phyloP scores from a whole-genome alignment of 2,329 filamentous ascomycete genomes.

The Leptosphaerulina australis region DNA sequence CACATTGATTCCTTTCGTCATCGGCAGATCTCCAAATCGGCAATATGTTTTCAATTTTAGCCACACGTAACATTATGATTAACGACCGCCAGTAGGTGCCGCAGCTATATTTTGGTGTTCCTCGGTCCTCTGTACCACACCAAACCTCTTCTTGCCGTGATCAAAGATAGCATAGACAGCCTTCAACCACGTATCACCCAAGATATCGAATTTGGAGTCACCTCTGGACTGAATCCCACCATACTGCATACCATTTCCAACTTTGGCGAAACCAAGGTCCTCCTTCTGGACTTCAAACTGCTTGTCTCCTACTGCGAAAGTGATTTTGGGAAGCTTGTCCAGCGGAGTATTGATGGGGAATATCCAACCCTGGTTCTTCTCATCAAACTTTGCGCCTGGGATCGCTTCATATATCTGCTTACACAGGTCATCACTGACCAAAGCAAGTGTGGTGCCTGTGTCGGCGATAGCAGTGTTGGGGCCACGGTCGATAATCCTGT shows the following conservation, averaged over 20 bases:
- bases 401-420: slow-evolving; percentile 69
- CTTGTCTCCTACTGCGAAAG: slow-evolving; percentile 67
- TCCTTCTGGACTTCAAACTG: slow-evolving; percentile 67
- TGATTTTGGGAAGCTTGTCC: slow-evolving; percentile 64
- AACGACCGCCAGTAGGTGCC: slow-evolving; percentile 7
- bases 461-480: slow-evolving; percentile 72
- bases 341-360: slow-evolving; percentile 62
- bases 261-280: slow-evolving; percentile 64
- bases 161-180: slow-evolving; percentile 71
- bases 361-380: slow-evolving; percentile 65
- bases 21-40: too few species aligned
- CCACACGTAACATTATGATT: background rate
- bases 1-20: too few species aligned
- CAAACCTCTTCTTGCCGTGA: slow-evolving; percentile 64
- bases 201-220: slow-evolving; percentile 61
- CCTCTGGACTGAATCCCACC: slow-evolving; percentile 67
- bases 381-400: slow-evolving; percentile 60
- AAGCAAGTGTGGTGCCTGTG: slow-evolving; percentile 71
- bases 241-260: slow-evolving; percentile 62
- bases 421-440: slow-evolving; percentile 67
- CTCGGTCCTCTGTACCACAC: slow-evolving; percentile 60
- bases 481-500: slow-evolving; percentile 56
- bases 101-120: slow-evolving; percentile 32
- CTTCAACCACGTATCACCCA: slow-evolving; percentile 69
- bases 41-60: too few species aligned